Base-by-base conservation (phyloP, 2,329 filamentous ascomycete genomes). In the Golovinomyces cichoracearum region DNA sequence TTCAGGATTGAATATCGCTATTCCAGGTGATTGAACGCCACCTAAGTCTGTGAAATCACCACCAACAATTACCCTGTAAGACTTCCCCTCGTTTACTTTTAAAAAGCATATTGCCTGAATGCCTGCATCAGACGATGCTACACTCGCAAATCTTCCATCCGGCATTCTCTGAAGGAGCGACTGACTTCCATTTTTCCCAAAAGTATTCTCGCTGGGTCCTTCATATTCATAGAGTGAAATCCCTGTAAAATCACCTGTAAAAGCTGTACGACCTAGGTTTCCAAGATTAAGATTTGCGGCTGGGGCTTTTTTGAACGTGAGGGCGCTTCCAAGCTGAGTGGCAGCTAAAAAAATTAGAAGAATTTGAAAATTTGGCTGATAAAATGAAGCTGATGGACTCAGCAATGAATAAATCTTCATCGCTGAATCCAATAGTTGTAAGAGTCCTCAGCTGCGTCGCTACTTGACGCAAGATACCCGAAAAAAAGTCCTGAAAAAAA, bases 31-130 rank as follows among this genome's bases (percentile, higher is more conserved):
- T 58, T 82, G 67, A 50, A 79, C 71, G 50, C 77, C 77, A 51
- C 78, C 83, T 53, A 98, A 66, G 62, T 83, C 92, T 27, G 90
- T 95, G 61, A 98, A 98, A 66, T 95, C 95, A 45, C 90, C 90
- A 49, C 82, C 90, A 15, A 98, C 72, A 45, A 95, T 73, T 25
- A 95, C 73, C 37, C 80, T 79, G n/a, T 73, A 68, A 50, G 79
- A 64, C 5, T 69, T 71, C 54, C 81, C 80, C 62, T 83, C 72
- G 50, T 71, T 68, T 56, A 70, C 65, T 47, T 76, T 69, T 57
- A 88, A 83, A 19, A 79, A 67, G 66, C 90, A 98, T 81, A 98
- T 90, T 54, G 83, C 72, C 59, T 78, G 73, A 59, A 98, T 93
- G 45, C 80, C 76, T 50, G 80, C 86, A 63, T 95, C 84, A 41